Conservation (phyloP, 2,329 filamentous ascomycete genomes). For the Apiospora malaysiana region DNA sequence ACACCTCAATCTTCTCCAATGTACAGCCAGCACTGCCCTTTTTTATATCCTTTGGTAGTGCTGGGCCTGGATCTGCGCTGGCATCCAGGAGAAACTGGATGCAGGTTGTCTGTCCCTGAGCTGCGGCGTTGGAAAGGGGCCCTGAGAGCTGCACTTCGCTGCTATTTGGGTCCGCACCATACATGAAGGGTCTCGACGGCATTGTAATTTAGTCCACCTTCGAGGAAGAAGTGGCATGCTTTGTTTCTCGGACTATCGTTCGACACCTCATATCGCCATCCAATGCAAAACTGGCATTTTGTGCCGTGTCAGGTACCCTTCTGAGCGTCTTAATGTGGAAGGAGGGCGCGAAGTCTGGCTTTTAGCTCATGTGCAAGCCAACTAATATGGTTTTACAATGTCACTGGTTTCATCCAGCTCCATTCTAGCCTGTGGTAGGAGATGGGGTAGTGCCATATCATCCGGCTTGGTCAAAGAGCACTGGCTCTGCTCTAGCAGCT, state of each 20-base stretch:
- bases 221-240: no score
- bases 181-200: conserved; percentile 26
- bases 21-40: conserved; percentile 8
- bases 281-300: no score
- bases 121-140: conserved; percentile 31
- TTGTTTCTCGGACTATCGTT: no score
- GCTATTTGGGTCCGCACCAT: conserved; percentile 30
- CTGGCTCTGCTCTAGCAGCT: conserved; percentile 30
- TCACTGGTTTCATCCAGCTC: conserved; percentile 34
- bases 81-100: conserved; percentile 31
- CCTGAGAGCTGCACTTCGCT: conserved; percentile 32
- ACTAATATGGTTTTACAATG: conserved; percentile 30
- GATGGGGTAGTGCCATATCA: conserved; percentile 29
- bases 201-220: neutral
- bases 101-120: conserved; percentile 29
- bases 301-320: no score
- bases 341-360: no score
- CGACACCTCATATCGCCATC: no score
- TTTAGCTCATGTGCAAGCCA: neutral
- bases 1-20: conserved; percentile 35
- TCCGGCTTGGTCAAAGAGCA: conserved; percentile 6
- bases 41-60: conserved; percentile 27
- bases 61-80: conserved; percentile 35
- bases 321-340: no score
- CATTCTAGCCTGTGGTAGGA: conserved; percentile 33